phyloP scores from a whole-genome alignment of 208 protist genomes.

The Lotmaria passim region DNA sequence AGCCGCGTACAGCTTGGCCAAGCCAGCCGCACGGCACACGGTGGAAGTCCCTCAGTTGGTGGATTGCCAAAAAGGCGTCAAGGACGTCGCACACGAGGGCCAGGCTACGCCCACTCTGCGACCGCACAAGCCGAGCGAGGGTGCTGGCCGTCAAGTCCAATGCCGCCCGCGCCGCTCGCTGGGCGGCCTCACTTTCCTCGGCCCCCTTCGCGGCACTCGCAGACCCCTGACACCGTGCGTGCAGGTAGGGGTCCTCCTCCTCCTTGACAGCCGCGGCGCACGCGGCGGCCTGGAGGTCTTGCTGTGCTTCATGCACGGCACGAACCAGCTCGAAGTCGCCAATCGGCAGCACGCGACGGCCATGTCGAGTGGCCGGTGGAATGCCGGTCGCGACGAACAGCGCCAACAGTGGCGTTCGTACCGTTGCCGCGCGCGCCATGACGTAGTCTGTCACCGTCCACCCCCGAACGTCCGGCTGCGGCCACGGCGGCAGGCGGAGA shows the following conservation, averaged over 20 bases:
- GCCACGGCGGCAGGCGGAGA: constrained; percentile 63
- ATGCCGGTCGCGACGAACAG: constrained; percentile 55
- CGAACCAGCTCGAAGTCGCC: constrained; percentile 30
- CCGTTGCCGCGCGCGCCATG: constrained; percentile 21
- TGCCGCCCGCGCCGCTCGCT: too few species aligned
- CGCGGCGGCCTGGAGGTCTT: constrained; percentile 1
- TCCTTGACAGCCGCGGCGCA: background rate
- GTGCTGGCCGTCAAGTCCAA: constrained; percentile 19
- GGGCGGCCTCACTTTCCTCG: too few species aligned
- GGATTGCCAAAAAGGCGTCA: constrained; percentile 29
- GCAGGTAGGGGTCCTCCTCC: background rate
- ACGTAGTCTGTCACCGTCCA: constrained; percentile 82
- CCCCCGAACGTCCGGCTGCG: constrained; percentile 56
- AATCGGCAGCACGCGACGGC: constrained; percentile 19
- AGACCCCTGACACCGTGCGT: too few species aligned
- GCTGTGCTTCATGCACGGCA: constrained; percentile 36
- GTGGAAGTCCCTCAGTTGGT: constrained; percentile 27
- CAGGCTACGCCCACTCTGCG: background rate
- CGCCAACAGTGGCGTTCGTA: constrained; percentile 28
- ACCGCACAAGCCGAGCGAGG: constrained; percentile 13
- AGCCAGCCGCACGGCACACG: constrained; percentile 45
- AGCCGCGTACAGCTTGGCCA: constrained; percentile 45
- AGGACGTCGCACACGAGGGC: constrained; percentile 30
- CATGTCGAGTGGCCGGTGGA: constrained; percentile 42
- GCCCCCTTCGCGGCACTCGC: too few species aligned